These are phyloP conservation scores for Trametes gibbosa DNA, from an alignment of 768 basidiomycete species.

Conservation along the genomic window DNA sequence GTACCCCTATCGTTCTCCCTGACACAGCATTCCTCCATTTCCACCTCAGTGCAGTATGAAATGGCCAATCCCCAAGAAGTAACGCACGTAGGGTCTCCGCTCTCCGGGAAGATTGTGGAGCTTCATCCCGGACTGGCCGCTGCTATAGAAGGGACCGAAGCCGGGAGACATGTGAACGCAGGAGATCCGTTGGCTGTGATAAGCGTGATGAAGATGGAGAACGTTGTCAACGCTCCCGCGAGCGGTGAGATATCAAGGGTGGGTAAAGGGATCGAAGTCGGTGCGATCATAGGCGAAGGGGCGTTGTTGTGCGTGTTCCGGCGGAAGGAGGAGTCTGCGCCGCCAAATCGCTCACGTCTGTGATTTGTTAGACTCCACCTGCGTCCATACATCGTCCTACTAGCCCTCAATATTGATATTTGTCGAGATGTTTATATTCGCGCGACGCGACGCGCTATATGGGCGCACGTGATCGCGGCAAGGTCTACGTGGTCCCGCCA, in stretches of 20 bases:
- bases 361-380: too few species aligned
- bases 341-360: too few species aligned
- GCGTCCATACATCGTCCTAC: too few species aligned
- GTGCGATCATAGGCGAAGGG: conserved; percentile 13
- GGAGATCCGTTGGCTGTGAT: conserved; percentile 15
- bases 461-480: conserved; percentile 16
- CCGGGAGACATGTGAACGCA: neutral
- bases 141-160: neutral
- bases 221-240: conserved; percentile 1
- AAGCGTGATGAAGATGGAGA: conserved; percentile 22
- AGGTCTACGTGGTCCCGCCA: conserved; percentile 16
- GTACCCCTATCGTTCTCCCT: conserved; percentile 13
- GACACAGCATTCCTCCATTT: conserved; percentile 1
- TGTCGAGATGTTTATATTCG: conserved; percentile 11
- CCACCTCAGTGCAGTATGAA: conserved; percentile 4
- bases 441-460: conserved; percentile 15
- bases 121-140: conserved; percentile 12
- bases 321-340: too few species aligned
- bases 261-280: conserved; percentile 14
- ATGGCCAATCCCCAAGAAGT: conserved; percentile 11
- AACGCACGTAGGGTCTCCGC: conserved; percentile 10
- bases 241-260: conserved; percentile 5
- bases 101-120: conserved; percentile 19
- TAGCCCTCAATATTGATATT: too few species aligned
- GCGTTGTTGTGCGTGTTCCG: conserved; percentile 9